Percentiles rank a stretch among this genome's conserved stretches.
phyloP scores from a whole-genome alignment of 257 asterid genomes.

The Penstemon barbatus region DNA sequence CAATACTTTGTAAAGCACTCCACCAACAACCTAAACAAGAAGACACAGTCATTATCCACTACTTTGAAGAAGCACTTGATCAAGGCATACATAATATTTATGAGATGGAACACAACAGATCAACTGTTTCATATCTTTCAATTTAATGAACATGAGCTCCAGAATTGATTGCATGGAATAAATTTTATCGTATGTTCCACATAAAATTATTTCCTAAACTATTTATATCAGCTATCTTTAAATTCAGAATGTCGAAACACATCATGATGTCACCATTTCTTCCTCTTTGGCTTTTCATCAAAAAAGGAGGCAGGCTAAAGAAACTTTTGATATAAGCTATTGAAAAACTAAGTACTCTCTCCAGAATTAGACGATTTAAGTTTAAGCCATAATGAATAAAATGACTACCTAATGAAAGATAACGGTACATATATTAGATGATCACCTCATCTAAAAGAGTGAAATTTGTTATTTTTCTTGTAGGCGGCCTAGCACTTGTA shows the following conservation, averaged over 20 bases:
- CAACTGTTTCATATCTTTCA: slow-evolving; percentile 23
- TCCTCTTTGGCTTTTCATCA: slow-evolving; percentile 15
- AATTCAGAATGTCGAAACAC: neutral
- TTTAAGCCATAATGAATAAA: slow-evolving; percentile 19
- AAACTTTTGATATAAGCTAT: slow-evolving; percentile 3
- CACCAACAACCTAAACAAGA: slow-evolving; percentile 71
- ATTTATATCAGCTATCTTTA: neutral
- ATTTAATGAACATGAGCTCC: slow-evolving; percentile 11
- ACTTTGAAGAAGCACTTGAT: slow-evolving; percentile 16
- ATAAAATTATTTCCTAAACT: slow-evolving; percentile 14
- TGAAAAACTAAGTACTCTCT: slow-evolving; percentile 9
- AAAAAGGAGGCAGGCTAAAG: slow-evolving; percentile 16
- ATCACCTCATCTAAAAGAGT: no score
- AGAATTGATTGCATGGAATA: slow-evolving; percentile 11
- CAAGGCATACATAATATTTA: slow-evolving; percentile 12
- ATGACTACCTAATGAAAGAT: slow-evolving; percentile 10
- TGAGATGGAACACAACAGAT: slow-evolving; percentile 19
- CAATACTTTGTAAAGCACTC: slow-evolving; percentile 98
- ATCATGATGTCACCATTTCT: slow-evolving; percentile 10
- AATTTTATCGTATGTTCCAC: slow-evolving; percentile 6
- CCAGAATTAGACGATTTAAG: neutral
- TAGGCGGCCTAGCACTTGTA: no score
- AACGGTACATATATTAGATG: neutral
- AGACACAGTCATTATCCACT: slow-evolving; percentile 19
- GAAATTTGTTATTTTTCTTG: no score